A percentile compares a stretch with the other conserved stretches of the same genome.
Conservation (phyloP, 2,329 filamentous ascomycete species). For the Cladophialophora yegresii region DNA sequence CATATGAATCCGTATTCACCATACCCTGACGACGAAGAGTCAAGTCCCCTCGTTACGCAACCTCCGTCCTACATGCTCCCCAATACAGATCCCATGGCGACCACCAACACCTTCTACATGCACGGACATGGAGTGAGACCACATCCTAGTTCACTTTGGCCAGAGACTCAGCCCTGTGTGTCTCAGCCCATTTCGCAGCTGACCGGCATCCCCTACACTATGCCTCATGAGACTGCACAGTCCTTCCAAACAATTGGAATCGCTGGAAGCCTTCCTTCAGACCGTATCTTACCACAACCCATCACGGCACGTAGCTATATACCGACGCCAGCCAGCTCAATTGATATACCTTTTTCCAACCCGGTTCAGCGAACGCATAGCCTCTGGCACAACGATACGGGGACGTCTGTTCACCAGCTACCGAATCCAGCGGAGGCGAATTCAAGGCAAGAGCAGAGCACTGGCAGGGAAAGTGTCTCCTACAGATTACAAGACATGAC, state of each 20-base stretch:
- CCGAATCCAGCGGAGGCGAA: constrained; percentile 13
- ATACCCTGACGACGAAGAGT: constrained; percentile 42
- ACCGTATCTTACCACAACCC: constrained; percentile 27
- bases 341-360: constrained; percentile 18
- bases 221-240: constrained; percentile 18
- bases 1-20: constrained; percentile 29
- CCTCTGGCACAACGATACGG: constrained; percentile 21
- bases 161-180: constrained; percentile 25
- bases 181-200: constrained; percentile 20
- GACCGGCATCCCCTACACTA: constrained; percentile 12
- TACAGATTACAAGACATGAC: constrained; percentile 38
- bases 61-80: constrained; percentile 44
- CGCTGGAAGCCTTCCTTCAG: constrained; percentile 18
- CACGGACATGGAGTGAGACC: constrained; percentile 24
- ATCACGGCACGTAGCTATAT: constrained; percentile 19
- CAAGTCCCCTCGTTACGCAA: constrained; percentile 40
- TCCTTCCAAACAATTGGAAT: constrained; percentile 18
- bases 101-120: constrained; percentile 26
- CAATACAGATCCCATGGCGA: constrained; percentile 39
- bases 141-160: constrained; percentile 25
- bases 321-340: constrained; percentile 7
- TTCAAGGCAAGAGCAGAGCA: constrained; percentile 29
- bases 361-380: constrained; percentile 10
- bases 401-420: constrained; percentile 13
- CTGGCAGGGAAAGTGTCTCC: constrained; percentile 33